A percentile compares a stretch with the other conserved stretches of the same genome.
Conservation (phyloP, 129 eudicot genomes). For the Artemisia annua region DNA sequence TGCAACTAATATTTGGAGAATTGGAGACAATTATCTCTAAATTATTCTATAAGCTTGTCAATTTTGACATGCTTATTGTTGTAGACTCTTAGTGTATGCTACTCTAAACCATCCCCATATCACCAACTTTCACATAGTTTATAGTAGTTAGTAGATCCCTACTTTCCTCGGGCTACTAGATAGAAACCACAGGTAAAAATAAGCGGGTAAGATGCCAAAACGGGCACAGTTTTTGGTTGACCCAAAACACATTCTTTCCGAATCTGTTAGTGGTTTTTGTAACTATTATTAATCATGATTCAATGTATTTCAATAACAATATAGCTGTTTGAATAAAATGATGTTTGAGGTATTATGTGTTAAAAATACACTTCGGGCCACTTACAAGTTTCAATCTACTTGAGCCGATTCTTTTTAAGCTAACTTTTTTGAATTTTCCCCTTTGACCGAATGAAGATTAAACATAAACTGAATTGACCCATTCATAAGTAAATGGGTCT, state of each 20-base stretch:
- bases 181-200: constrained; percentile 7
- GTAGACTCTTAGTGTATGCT: neutral
- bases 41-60: neutral
- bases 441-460: neutral
- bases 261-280: neutral
- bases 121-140: neutral
- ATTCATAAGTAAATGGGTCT: neutral
- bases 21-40: neutral
- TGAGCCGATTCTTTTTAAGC: neutral
- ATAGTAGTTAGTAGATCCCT: neutral
- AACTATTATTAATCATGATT: neutral
- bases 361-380: neutral
- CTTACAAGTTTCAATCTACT: neutral
- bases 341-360: neutral
- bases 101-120: neutral
- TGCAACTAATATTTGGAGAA: neutral
- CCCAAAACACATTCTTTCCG: neutral
- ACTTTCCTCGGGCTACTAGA: neutral
- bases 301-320: neutral
- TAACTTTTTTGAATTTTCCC: neutral
- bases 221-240: neutral
- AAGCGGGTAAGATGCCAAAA: neutral
- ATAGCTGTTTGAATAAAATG: neutral
- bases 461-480: constrained; percentile 8
- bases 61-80: neutral